phyloP scores from a whole-genome alignment of 768 basidiomycete genomes.

The Mycena belliarum region DNA sequence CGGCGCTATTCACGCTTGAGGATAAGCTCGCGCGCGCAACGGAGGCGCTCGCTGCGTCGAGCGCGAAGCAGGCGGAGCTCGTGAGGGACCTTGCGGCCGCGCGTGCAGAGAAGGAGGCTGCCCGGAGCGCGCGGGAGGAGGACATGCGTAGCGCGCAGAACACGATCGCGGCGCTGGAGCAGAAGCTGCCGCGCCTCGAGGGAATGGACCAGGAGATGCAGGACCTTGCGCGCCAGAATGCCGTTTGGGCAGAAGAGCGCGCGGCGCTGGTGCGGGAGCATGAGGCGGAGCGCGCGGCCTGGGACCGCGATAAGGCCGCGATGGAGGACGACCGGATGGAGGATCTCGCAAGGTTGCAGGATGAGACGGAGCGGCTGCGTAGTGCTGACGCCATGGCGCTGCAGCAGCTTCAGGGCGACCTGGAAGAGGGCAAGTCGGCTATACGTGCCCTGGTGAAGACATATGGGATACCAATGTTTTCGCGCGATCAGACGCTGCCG shows the following conservation, averaged over 20 bases:
- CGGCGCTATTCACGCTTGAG: conserved; percentile 57
- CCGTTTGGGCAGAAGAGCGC: conserved; percentile 52
- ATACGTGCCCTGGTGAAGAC: conserved; percentile 55
- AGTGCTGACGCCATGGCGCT: conserved; percentile 40
- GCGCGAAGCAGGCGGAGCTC: conserved; percentile 62
- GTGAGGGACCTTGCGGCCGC: conserved; percentile 62
- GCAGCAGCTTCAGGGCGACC: conserved; percentile 43
- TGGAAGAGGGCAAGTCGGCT: conserved; percentile 50
- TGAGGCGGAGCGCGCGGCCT: conserved; percentile 47
- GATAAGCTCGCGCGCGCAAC: conserved; percentile 64
- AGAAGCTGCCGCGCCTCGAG: conserved; percentile 53
- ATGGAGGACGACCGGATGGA: conserved; percentile 53
- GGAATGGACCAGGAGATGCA: conserved; percentile 49
- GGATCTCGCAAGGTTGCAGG: conserved; percentile 27
- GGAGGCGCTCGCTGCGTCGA: conserved; percentile 56
- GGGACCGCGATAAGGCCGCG: conserved; percentile 51
- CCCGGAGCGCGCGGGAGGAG: conserved; percentile 63
- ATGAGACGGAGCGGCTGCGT: conserved; percentile 49
- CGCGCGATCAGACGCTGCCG: conserved; percentile 50
- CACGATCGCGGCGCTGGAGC: conserved; percentile 56
- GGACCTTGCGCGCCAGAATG: conserved; percentile 49
- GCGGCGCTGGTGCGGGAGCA: conserved; percentile 41
- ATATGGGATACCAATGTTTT: conserved; percentile 57
- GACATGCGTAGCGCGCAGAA: conserved; percentile 71
- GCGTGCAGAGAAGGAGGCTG: conserved; percentile 66